These are phyloP conservation scores for Tuber aestivum DNA, from an alignment of 495 filamentous ascomycete genomes.

Conservation along the genomic window DNA sequence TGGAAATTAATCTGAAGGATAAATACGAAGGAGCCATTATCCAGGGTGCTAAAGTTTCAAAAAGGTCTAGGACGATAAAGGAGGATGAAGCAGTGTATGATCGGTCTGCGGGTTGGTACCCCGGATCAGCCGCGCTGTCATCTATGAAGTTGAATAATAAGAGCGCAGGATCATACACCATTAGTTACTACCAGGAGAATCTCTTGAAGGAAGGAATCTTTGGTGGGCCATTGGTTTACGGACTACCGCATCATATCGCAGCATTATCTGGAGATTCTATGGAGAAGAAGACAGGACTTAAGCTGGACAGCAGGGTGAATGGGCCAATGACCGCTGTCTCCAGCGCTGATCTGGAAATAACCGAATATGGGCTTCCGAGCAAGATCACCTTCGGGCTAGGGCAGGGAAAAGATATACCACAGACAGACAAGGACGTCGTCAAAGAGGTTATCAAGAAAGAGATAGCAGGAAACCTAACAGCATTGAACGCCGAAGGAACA, in stretches of 20 bases:
- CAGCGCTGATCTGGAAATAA: constrained; percentile 69
- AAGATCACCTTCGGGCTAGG: constrained; percentile 51
- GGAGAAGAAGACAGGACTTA: constrained; percentile 51
- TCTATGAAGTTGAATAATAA: constrained; percentile 52
- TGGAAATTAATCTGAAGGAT: not conserved
- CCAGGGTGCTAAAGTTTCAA: constrained; percentile 62
- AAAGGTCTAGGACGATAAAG: constrained; percentile 44
- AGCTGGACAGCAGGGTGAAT: constrained; percentile 49
- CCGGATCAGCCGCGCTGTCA: constrained; percentile 55
- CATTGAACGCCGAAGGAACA: constrained; percentile 46
- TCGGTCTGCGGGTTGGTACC: constrained; percentile 64
- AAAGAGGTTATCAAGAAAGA: not conserved
- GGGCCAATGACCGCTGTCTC: constrained; percentile 65
- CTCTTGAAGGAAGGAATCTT: constrained; percentile 34
- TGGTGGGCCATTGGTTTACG: constrained; percentile 68
- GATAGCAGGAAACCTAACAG: not conserved
- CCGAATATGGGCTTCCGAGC: constrained; percentile 61
- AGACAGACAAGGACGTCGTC: constrained; percentile 1
- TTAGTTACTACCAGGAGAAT: constrained; percentile 50
- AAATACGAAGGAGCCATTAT: constrained; percentile 52
- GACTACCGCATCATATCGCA: constrained; percentile 75
- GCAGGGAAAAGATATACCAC: not conserved
- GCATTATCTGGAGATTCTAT: constrained; percentile 51
- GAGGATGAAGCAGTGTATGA: constrained; percentile 60
- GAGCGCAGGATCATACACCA: constrained; percentile 60